Percentiles rank a stretch among this genome's conserved stretches.
phyloP scores from a whole-genome alignment of 176 grass and related monocot genomes.

The Puccinellia tenuiflora region DNA sequence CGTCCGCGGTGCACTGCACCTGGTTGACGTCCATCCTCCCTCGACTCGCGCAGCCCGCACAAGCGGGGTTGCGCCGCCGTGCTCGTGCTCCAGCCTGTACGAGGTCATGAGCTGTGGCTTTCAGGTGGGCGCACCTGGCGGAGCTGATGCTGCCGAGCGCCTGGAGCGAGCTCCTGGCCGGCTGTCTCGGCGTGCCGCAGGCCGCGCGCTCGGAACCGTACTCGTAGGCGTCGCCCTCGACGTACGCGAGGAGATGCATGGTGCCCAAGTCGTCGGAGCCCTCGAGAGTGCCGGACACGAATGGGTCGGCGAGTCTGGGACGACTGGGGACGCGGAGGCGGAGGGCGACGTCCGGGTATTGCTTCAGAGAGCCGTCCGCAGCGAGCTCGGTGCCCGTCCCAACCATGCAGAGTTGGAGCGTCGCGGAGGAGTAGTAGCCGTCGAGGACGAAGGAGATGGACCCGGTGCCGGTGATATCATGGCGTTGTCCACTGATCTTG shows the following conservation, averaged over 20 bases:
- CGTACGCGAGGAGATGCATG: conserved; percentile 39
- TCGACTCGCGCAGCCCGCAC: neutral
- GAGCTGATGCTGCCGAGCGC: neutral
- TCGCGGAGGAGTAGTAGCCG: conserved; percentile 7
- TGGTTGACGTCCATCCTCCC: conserved; percentile 26
- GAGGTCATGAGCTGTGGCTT: neutral
- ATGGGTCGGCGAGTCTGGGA: conserved; percentile 22
- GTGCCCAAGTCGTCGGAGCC: conserved; percentile 20
- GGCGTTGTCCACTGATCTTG: neutral
- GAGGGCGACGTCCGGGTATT: conserved; percentile 9
- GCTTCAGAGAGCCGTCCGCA: neutral
- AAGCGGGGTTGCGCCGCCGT: neutral
- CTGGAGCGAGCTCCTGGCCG: neutral
- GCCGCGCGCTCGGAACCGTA: conserved; percentile 13
- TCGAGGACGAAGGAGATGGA: conserved; percentile 1
- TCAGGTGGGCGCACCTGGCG: neutral
- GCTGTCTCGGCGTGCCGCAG: neutral
- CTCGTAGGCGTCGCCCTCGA: conserved; percentile 19
- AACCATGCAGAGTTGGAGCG: conserved; percentile 42
- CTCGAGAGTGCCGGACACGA: conserved; percentile 31
- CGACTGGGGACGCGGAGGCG: conserved; percentile 29
- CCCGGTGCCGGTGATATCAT: neutral
- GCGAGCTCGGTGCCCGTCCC: conserved; percentile 16
- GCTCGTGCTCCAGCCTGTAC: conserved; percentile 14
- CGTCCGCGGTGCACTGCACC: conserved; percentile 30